phyloP scores from a whole-genome alignment of 2,329 filamentous ascomycete genomes.

The Pseudogymnoascus sp. region DNA sequence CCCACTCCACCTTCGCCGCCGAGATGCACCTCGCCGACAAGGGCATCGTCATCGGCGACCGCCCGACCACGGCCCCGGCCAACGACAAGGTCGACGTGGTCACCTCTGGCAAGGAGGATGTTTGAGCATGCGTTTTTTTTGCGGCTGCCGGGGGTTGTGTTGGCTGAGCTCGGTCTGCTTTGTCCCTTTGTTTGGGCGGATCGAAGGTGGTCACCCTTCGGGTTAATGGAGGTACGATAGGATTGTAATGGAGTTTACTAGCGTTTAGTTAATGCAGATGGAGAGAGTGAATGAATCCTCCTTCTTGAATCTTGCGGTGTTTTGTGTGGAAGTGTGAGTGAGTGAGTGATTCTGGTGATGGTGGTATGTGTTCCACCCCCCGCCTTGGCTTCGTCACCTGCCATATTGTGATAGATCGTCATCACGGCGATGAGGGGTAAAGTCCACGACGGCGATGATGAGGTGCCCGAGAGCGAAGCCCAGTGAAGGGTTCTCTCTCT shows the following conservation, averaged over 20 bases:
- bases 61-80: neutral
- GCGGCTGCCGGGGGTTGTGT: neutral
- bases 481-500: neutral
- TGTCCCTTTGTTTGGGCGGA: neutral
- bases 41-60: neutral
- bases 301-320: neutral
- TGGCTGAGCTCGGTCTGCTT: neutral
- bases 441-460: neutral
- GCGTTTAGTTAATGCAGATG: slow-evolving; percentile 22
- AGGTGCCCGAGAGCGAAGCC: neutral
- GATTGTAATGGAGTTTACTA: slow-evolving; percentile 11
- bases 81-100: slow-evolving; percentile 42
- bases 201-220: neutral
- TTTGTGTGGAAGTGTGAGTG: neutral
- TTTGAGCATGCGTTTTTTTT: neutral
- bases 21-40: slow-evolving; percentile 17
- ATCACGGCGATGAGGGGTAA: neutral
- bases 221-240: neutral
- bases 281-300: neutral
- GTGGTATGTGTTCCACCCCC: neutral
- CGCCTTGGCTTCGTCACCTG: neutral
- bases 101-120: neutral
- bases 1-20: slow-evolving; percentile 24
- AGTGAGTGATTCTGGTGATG: neutral
- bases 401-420: neutral